Base-by-base conservation (phyloP, 2,329 filamentous ascomycete species). In the Aspergillus novofumigatus region DNA sequence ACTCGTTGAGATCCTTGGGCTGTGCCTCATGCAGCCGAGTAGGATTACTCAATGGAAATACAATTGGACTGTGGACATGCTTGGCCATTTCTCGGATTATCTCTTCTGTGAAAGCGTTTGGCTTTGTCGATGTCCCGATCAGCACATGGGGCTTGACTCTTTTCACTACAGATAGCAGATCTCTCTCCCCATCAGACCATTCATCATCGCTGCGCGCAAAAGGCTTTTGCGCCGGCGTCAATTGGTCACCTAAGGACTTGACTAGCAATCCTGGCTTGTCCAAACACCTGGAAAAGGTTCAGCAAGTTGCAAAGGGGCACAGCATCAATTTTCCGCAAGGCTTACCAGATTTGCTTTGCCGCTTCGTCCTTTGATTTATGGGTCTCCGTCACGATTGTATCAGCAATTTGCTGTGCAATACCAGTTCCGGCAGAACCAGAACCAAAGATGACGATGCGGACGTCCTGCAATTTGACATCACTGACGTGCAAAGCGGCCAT, bases 41-140 rank as follows among this genome's bases (percentile, higher is more conserved):
- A 0, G 92, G 92, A 71, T 96, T 96, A 2, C 89, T 93, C 1
- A 96, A 82, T 0, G 92, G 92, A 59, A 96, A 85, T 57, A 91
- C 81, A 54, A 91, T 85, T n/a, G 91, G 91, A 0, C 87, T 81
- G 0, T 88, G 80, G 2, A 88, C 83, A 65, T 92, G 83, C 38
- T 81, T 79, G 1, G 87, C 85, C 91, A 96, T 95, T 64, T 89
- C 89, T 49, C 81, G 79, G 10, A 95, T 80, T 28, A 91, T 77
- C 2, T 90, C 83, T 63, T 92, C 79, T 0, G 88, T 93, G 74
- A 96, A 96, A 0, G 90, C 78, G 2, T 83, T 84, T 0, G 90
- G 87, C 9, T 86, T 83, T 0, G 92, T 96, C 0, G 90, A 94
- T 0, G 91, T 95, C 11, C 92, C 92, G 59, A 96, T 86, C 0